These are phyloP conservation scores for Anthracocystis setariae DNA, from an alignment of 1,284 basidiomycete genomes.

Conservation along the genomic window DNA sequence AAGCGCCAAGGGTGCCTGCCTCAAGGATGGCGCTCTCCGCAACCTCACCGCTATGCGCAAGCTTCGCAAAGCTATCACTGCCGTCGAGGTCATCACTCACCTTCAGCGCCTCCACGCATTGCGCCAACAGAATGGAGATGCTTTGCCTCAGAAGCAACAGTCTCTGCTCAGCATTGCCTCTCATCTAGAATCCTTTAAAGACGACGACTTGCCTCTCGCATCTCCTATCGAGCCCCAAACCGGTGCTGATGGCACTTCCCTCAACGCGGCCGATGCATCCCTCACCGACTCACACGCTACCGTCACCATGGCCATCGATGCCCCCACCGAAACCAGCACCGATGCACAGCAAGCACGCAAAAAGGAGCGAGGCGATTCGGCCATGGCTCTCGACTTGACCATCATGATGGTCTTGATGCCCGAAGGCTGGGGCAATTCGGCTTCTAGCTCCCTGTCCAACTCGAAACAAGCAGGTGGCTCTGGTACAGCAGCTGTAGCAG, in stretches of 20 bases:
- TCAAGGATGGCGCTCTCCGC: constrained; percentile 56
- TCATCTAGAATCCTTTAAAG: constrained; percentile 36
- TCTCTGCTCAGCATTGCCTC: constrained; percentile 49
- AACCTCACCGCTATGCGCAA: constrained; percentile 55
- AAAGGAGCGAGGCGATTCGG: constrained; percentile 45
- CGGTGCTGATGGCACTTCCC: not conserved
- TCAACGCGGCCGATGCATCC: constrained; percentile 1
- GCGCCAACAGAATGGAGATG: constrained; percentile 51
- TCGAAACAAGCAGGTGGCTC: constrained; percentile 3
- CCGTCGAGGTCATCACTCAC: constrained; percentile 60
- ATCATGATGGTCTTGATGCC: constrained; percentile 58
- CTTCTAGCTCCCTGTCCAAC: constrained; percentile 14
- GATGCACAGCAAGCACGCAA: constrained; percentile 4
- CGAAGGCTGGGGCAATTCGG: constrained; percentile 29
- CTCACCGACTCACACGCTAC: constrained; percentile 5
- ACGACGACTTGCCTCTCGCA: constrained; percentile 31
- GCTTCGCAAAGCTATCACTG: constrained; percentile 60
- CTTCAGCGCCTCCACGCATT: constrained; percentile 56
- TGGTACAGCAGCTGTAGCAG: constrained; percentile 52
- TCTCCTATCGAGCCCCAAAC: constrained; percentile 10
- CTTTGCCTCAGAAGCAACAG: constrained; percentile 48
- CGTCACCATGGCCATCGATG: constrained; percentile 20
- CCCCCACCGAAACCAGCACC: not conserved
- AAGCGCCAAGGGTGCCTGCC: constrained; percentile 51
- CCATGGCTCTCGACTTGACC: constrained; percentile 57